Base-by-base conservation (phyloP, 768 basidiomycete species). In the Leccinellum luteum region DNA sequence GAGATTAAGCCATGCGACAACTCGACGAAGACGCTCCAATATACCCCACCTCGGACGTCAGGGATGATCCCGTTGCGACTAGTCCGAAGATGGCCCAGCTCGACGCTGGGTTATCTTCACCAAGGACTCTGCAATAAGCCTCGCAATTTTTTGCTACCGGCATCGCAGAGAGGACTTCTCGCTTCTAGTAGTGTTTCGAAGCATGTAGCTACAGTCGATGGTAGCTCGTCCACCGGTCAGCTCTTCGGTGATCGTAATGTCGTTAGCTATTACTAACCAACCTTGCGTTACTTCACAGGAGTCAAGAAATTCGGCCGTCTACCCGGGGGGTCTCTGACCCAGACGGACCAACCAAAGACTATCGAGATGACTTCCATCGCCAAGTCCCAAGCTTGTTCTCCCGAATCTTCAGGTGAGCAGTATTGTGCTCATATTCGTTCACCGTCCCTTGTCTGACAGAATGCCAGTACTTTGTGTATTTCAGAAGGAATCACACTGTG, bases 321-420 rank as follows among this genome's bases (percentile, higher is more conserved):
- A 54, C 48, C 56, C 31, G 43, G 62, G 56, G 55, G 57, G 61
- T 66, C 62, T 64, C 62, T 6, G 52, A 56, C 54, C 58, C 57
- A 54, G 62, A 57, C 38, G 53, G 23, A 31, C 38, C 52, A 34
- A 45, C 31, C 19, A 21, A 61, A 49, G 55, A 41, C 57, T 35
- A 19, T 47, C 35, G 27, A 34, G 28, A 19, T 43, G 35, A 21
- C 41, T 45, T 21, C 62, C 44, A 32, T 27, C 35, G 25, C n/a
- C 6, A 34, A 23, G 21, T 19, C n/a, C 12, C 44, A 17, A 28
- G 6, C 43, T 45, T 51, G 44, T 47, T 56, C n/a, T 35, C 34
- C 34, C 32, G 32, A 23, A 17, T 50, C 54, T 32, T 2, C 19
- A 27, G 12, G 67, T 67, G 48, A 59, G 65, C 28, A 2, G 17